Base-by-base conservation (phyloP, 345 rosid species). In the Murraya koenigii region DNA sequence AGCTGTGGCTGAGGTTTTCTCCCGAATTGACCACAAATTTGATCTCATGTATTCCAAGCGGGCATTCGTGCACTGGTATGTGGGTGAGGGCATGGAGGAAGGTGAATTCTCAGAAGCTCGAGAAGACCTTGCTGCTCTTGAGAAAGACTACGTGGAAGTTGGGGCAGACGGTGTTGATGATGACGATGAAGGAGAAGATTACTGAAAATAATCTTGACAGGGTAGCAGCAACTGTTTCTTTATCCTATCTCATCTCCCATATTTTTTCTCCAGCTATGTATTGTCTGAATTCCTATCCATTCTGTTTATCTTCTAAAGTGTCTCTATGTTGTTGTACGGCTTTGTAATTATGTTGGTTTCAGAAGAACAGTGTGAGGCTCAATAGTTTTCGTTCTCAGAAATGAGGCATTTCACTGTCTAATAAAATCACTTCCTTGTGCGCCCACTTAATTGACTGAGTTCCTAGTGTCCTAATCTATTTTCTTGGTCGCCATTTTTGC, bases 41-140 rank as follows among this genome's bases (percentile, higher is more conserved):
- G 95, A 93, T 80, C 92, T 93, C 85, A 93, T 93, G 97, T 93
- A 91, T 79, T 38, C 94, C 64, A 93, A 93, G 85, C 83, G 97
- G 72, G 97, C 97, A 26, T 91, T 91, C 36, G 97, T 93, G 20
- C 95, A 91, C 77, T 93, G 95, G 95, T 91, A 93, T 23, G 95
- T 93, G n/a, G 97, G 97, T 6, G 97, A 93, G 81, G 97, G 95
- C 61, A 91, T 93, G 97, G 97, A 91, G 81, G 97, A 93, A 83
- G 95, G 97, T 59, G 95, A 93, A 80, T 93, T 93, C 88, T 93
- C 95, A 1, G 93, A 93, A 80, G 97, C 97, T 66, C 91, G 97
- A 47, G 95, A 93, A 79, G 97, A 91, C 83, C 94, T 93, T 30
- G 94, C 97, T 65, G 93, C 97, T 54, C 93, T 92, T 2, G 95